phyloP scores from a whole-genome alignment of 495 filamentous ascomycete genomes.

The Penicillium chermesinum region DNA sequence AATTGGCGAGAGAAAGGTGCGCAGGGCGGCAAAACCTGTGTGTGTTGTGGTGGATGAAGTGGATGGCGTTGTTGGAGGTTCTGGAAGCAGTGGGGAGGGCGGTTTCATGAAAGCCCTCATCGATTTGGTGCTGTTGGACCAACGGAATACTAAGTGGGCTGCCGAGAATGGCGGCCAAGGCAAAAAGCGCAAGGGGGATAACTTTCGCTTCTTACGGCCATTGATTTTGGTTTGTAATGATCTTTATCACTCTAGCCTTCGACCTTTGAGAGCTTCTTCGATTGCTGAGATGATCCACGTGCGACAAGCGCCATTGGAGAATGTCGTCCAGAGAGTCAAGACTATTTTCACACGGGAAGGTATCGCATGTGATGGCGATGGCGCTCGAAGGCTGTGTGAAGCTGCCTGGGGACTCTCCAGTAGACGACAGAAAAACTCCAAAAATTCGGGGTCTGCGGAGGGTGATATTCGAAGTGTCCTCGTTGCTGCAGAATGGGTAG shows the following conservation, averaged over 20 bases:
- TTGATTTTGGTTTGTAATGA: constrained; percentile 96
- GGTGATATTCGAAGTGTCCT: constrained; percentile 90
- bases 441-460: constrained; percentile 57
- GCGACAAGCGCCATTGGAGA: constrained; percentile 79
- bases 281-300: constrained; percentile 90
- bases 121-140: constrained; percentile 77
- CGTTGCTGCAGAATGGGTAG: constrained; percentile 94
- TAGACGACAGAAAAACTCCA: constrained; percentile 52
- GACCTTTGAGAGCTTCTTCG: constrained; percentile 72
- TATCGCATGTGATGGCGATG: constrained; percentile 78
- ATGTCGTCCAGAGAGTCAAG: constrained; percentile 78
- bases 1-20: constrained; percentile 55
- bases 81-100: constrained; percentile 64
- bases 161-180: constrained; percentile 30
- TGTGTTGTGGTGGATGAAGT: constrained; percentile 96
- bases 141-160: constrained; percentile 63
- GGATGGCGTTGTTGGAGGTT: constrained; percentile 82
- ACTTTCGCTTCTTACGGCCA: constrained; percentile 79
- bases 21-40: constrained; percentile 76
- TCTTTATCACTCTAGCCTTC: constrained; percentile 86
- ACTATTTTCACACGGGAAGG: constrained; percentile 80
- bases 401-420: constrained; percentile 80
- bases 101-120: constrained; percentile 95
- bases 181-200: constrained; percentile 66
- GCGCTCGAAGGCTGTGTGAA: constrained; percentile 84